Evolutionary conservation across 2,329 filamentous ascomycete genomes (phyloP).

Genomic region (Penicillium italicum): DNA sequence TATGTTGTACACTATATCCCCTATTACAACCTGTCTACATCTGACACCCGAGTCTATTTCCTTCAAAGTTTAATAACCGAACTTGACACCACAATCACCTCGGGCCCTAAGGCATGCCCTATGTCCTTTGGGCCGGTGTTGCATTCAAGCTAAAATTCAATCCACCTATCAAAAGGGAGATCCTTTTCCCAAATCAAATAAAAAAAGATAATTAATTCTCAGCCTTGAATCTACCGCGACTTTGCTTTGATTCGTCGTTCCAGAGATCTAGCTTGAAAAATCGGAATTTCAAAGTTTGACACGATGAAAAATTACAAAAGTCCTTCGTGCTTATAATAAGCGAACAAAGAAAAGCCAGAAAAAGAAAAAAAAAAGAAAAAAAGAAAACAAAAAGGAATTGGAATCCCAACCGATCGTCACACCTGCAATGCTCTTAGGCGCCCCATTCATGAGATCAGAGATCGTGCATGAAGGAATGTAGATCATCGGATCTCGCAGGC

Average conservation of each 20-base stretch:
- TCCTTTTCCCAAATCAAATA: background rate
- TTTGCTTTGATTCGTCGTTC: background rate
- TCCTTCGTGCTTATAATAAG: background rate
- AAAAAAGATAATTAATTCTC: background rate
- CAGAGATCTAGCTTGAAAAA: background rate
- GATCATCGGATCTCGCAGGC: slow-evolving; percentile 24
- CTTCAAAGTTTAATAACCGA: background rate
- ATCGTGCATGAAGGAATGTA: slow-evolving; percentile 25
- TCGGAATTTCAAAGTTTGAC: background rate
- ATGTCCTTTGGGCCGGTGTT: slow-evolving; percentile 1
- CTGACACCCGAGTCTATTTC: slow-evolving; percentile 4
- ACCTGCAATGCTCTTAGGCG: background rate
- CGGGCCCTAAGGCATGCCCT: slow-evolving; percentile 4
- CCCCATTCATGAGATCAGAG: slow-evolving; percentile 15
- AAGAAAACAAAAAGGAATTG: background rate
- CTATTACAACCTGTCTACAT: background rate
- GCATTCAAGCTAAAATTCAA: background rate
- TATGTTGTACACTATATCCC: too few relatives aligned
- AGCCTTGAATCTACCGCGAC: background rate
- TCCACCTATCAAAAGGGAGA: slow-evolving; percentile 6
- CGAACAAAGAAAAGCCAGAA: background rate
- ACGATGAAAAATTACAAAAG: background rate
- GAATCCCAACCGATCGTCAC: slow-evolving; percentile 14
- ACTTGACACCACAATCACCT: slow-evolving; percentile 7
- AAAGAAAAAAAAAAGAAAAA: background rate